Conservation (phyloP, 768 basidiomycete species). For the Thelephora ganbajun region DNA sequence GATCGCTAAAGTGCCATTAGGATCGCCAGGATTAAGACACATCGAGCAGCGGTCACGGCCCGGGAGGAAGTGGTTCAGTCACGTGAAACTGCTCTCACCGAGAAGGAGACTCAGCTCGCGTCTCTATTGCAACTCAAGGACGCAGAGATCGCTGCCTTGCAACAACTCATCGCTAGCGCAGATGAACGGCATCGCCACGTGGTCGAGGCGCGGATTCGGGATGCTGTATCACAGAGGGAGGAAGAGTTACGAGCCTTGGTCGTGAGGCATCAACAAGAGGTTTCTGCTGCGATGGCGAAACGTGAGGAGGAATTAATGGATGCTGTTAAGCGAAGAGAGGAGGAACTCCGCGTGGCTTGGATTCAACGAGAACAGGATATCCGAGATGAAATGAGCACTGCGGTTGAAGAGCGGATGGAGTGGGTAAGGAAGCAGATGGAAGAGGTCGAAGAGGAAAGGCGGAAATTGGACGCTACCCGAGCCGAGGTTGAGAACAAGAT, state of each 20-base stretch:
- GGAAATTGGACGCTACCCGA: slow-evolving; percentile 29
- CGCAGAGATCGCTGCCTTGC: slow-evolving; percentile 37
- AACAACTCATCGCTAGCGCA: slow-evolving; percentile 25
- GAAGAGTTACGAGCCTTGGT: slow-evolving; percentile 55
- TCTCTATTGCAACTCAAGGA: slow-evolving; percentile 42
- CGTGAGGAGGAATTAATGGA: slow-evolving; percentile 64
- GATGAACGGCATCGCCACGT: slow-evolving; percentile 20
- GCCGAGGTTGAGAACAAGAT: slow-evolving; percentile 38
- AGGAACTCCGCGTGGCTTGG: slow-evolving; percentile 51
- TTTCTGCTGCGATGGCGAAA: slow-evolving; percentile 45
- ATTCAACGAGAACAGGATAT: slow-evolving; percentile 33
- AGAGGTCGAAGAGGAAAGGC: slow-evolving; percentile 39
- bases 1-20: slow-evolving; percentile 20
- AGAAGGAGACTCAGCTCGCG: slow-evolving; percentile 40
- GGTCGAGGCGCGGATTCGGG: slow-evolving; percentile 24
- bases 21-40: slow-evolving; percentile 48
- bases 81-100: slow-evolving; percentile 39
- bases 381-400: slow-evolving; percentile 20
- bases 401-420: slow-evolving; percentile 25
- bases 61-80: slow-evolving; percentile 53
- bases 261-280: slow-evolving; percentile 55
- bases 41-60: slow-evolving; percentile 37
- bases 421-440: slow-evolving; percentile 38
- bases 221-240: slow-evolving; percentile 48
- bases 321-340: slow-evolving; percentile 49